phyloP scores from a whole-genome alignment of 2,329 filamentous ascomycete genomes.

The Penicillium olsonii region DNA sequence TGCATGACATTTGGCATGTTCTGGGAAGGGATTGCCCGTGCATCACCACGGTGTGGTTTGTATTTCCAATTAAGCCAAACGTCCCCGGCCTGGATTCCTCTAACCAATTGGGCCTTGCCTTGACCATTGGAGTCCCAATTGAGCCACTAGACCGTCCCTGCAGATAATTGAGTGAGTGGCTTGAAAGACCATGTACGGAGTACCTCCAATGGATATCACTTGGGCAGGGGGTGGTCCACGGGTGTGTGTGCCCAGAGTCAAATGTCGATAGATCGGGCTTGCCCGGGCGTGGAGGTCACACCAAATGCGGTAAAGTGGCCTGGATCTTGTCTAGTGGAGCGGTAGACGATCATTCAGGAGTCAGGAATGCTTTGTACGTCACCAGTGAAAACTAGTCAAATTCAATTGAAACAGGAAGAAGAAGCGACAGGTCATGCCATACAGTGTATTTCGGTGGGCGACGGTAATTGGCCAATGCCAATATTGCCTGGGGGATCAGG shows the following conservation, averaged over 20 bases:
- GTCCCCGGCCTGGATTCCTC: background rate
- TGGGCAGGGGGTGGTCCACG: too few relatives aligned
- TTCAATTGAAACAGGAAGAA: background rate
- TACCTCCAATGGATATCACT: too few relatives aligned
- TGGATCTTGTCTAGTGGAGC: background rate
- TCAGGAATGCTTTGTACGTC: background rate
- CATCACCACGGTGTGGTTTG: background rate
- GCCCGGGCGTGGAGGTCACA: background rate
- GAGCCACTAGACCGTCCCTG: too few relatives aligned
- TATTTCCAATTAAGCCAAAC: background rate
- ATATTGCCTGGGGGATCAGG: background rate
- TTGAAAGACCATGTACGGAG: background rate
- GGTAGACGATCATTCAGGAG: background rate
- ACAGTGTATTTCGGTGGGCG: background rate
- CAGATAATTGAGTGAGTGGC: too few relatives aligned
- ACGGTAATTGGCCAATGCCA: background rate
- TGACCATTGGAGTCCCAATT: too few relatives aligned
- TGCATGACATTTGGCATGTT: background rate
- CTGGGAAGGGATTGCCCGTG: background rate
- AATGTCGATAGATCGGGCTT: background rate
- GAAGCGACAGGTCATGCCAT: background rate
- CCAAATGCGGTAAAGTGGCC: background rate
- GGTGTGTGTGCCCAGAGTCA: too few relatives aligned
- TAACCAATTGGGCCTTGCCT: background rate
- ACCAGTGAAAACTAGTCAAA: background rate